Evolutionary conservation across 2,329 filamentous ascomycete genomes (phyloP), one percentile per base, ranked within the genome.

Genomic region (Domatiomyces globalis): DNA sequence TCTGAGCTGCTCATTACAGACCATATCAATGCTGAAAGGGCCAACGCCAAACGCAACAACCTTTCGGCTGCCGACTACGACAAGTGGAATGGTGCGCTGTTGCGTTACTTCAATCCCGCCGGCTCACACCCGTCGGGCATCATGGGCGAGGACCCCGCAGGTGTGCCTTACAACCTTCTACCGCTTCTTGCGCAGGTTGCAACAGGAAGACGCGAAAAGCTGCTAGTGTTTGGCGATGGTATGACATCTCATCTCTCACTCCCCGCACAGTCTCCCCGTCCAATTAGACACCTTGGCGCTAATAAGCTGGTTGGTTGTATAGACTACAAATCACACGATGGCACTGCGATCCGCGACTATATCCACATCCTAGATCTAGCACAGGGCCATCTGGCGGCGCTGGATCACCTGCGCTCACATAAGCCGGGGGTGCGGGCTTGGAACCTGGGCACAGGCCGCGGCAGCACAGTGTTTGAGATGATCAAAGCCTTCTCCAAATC

Each of bases 121-220:
- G 92, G 92, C 63, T 84, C 88, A 51, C 92, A 98, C 70, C 92
- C 94, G 46, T 90, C 81, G 63, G 94, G 92, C 52, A 81, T 98
- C 69, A 95, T 98, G 88, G 92, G 92, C 61, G 92, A 98, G 73
- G 92, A 98, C 69, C 92, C 92, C 45, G 84, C 94, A 67, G 92
- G 92, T 54, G 80, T 95, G 19, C 92, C 92, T 1, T 96, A 87
- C 77, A 98, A 98, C 74, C 77, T 98, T 57, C 80, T 98, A 44
- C 92, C 92, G 17, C 76, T 98, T 54, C 79, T 98, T 20, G 92
- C 90, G 51, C 89, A 96, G 73, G 92, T 98, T 45, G 92, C 92
- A 12, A 94, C 92, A 27, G 92, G 92, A 61, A 88, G 95, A 66
- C 80, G 90, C 58, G 86, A 94, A 65, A 95, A 95, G 76, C 77